Base-by-base conservation (phyloP, 2,329 filamentous ascomycete species). In the Aspergillus ibericus region DNA sequence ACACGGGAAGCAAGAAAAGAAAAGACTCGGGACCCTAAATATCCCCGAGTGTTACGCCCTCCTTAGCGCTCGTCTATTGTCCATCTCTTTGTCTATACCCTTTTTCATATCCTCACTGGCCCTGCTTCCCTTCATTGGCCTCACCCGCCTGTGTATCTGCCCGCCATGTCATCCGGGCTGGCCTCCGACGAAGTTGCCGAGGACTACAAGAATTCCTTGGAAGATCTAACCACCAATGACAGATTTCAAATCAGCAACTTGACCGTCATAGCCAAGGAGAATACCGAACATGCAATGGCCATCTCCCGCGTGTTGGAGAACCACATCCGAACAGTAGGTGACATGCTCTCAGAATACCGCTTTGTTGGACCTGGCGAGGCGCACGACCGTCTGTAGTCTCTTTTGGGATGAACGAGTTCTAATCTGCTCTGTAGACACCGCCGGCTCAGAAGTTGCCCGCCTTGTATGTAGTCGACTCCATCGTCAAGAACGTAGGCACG, bases 401-500 rank as follows among this genome's bases (percentile, higher is more conserved):
- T 60, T 58, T 53, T 52, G 62, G 64, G 63, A 62, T 62, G 63
- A 62, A 66, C 60, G 58, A 61, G 61, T 65, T 75, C 72, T 73
- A 72, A 75, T 72, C 59, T 68, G 64, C 63, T 69, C 53, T 74
- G 65, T 77, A 99, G 95, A 91, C 90, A 55, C 86, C 92, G 47
- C 92, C 95, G 38, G 84, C 87, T 61, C 93, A 92, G 75, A 99
- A 98, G 72, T 82, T 99, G 2, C 93, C 95, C 16, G 92, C 95
- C n/a, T 83, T 99, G 27, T 99, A 98, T 78, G 91, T 99, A 65
- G 88, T 99, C 71, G 95, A 99, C 78, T 98, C 93, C 15, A 93
- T 99, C 61, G 93, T 96, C 72, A 99, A 99, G 78, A 98, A 99
- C 80, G 92, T 99, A 62, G 95, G 95, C 61, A 97, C 93, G 0